These are phyloP conservation scores for Hirschioporus abietinus DNA, from an alignment of 768 basidiomycete species.

Conservation along the genomic window DNA sequence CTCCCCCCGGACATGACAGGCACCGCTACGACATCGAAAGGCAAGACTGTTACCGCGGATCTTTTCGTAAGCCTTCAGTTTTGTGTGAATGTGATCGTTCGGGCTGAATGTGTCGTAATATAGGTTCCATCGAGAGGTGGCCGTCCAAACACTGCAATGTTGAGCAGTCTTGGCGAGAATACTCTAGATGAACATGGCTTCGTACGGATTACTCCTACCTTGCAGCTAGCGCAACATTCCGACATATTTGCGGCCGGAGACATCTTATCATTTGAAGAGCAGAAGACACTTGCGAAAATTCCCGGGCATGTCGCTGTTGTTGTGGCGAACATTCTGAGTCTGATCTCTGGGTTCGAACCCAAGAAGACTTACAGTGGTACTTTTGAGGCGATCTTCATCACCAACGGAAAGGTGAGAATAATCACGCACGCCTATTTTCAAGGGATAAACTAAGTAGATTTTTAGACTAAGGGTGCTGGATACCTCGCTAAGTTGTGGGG, in stretches of 20 bases:
- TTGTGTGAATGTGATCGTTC: conserved; percentile 12
- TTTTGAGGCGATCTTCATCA: conserved; percentile 49
- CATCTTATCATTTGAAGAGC: conserved; percentile 17
- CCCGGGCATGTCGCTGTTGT: conserved; percentile 29
- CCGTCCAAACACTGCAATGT: conserved; percentile 14
- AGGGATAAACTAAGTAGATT: conserved; percentile 1
- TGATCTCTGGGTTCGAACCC: conserved; percentile 32
- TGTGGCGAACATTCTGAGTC: conserved; percentile 41
- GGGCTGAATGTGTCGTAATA: conserved; percentile 11
- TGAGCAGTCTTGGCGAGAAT: conserved; percentile 9
- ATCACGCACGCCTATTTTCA: conserved; percentile 9
- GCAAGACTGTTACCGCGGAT: conserved; percentile 46
- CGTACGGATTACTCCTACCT: conserved; percentile 17
- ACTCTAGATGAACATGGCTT: conserved; percentile 9
- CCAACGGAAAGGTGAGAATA: conserved; percentile 45
- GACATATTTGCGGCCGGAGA: conserved; percentile 20
- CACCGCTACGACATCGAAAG: conserved; percentile 44
- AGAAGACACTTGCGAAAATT: conserved; percentile 18
- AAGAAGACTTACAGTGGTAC: conserved; percentile 42
- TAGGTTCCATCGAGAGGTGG: conserved; percentile 16
- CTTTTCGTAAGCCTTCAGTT: conserved; percentile 39
- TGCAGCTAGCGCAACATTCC: conserved; percentile 16
- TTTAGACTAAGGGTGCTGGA: conserved; percentile 22
- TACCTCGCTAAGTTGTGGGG: conserved; percentile 27
- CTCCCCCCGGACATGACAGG: conserved; percentile 31